A percentile compares a stretch with the other conserved stretches of the same genome.
phyloP scores from a whole-genome alignment of 108 stramenopile species.

The Nitzschia sp. region DNA sequence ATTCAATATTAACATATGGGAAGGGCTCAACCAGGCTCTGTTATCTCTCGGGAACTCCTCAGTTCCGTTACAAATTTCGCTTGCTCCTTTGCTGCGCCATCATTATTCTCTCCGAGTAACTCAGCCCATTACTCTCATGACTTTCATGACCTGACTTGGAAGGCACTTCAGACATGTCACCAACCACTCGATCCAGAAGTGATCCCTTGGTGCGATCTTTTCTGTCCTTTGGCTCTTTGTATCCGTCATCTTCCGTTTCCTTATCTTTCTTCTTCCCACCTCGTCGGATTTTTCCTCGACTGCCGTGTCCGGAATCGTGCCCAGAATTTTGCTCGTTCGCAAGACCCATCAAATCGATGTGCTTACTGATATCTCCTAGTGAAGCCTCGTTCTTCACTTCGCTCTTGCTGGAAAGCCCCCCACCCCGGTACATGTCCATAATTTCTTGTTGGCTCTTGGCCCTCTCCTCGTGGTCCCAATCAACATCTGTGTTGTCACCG shows the following conservation, averaged over 20 bases:
- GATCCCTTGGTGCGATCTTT: slow-evolving; percentile 13
- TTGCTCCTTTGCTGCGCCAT: slow-evolving; percentile 18
- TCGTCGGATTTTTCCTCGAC: slow-evolving; percentile 2
- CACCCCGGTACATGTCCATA: slow-evolving; percentile 16
- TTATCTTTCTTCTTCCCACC: background rate
- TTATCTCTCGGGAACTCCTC: background rate
- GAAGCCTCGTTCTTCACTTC: slow-evolving; percentile 7
- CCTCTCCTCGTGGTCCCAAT: slow-evolving; percentile 14
- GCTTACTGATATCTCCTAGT: background rate
- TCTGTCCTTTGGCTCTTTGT: background rate
- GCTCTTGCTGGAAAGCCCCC: background rate
- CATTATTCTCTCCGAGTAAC: slow-evolving; percentile 11
- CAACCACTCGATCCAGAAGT: slow-evolving; percentile 6
- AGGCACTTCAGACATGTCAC: background rate
- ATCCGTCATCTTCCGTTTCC: background rate
- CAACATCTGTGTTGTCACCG: background rate
- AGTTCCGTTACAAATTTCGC: background rate
- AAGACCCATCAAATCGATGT: slow-evolving; percentile 12
- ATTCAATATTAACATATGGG: background rate
- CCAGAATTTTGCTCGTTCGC: background rate
- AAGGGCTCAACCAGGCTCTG: background rate
- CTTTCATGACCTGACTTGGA: background rate
- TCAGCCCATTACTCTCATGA: background rate
- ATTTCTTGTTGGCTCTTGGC: slow-evolving; percentile 12
- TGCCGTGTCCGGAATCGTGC: background rate